These are phyloP conservation scores for Collybiopsis luxurians DNA, from an alignment of 768 basidiomycete genomes.

Conservation along the genomic window DNA sequence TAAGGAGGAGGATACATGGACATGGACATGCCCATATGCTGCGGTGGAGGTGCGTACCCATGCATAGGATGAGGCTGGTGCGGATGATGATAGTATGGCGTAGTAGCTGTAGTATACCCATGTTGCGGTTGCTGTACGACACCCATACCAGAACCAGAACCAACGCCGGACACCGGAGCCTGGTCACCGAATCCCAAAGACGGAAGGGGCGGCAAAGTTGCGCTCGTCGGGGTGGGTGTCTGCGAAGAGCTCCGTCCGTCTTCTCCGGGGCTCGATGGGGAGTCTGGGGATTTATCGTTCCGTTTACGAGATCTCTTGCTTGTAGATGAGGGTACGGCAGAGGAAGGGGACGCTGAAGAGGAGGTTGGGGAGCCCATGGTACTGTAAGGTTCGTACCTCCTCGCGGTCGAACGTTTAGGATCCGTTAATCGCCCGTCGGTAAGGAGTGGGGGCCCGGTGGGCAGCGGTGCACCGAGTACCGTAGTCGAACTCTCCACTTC, in stretches of 20 bases:
- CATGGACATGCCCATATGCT: too few species aligned
- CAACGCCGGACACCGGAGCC: background rate
- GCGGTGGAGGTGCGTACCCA: too few species aligned
- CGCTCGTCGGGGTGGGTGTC: background rate
- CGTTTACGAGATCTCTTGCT: background rate
- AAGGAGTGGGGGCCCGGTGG: slow-evolving; percentile 52
- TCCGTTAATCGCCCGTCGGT: slow-evolving; percentile 44
- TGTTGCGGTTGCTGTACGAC: too few species aligned
- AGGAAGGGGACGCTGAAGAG: background rate
- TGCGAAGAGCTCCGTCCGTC: background rate
- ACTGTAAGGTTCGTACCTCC: slow-evolving; percentile 43
- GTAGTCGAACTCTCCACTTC: slow-evolving; percentile 49
- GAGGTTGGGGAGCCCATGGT: too few species aligned
- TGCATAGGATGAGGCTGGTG: too few species aligned
- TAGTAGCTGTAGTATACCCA: too few species aligned
- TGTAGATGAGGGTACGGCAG: background rate
- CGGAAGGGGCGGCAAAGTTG: background rate
- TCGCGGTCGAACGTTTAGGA: slow-evolving; percentile 30
- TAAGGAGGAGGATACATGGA: too few species aligned
- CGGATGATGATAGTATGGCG: too few species aligned
- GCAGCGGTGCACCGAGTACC: slow-evolving; percentile 41
- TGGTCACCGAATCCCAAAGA: too few species aligned
- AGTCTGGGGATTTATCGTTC: background rate
- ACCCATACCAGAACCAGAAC: too few species aligned
- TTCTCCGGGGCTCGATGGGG: background rate